Percentiles rank a stretch among this genome's conserved stretches.
Conservation (phyloP, 768 basidiomycete genomes). For the Cantharellus anzutake region DNA sequence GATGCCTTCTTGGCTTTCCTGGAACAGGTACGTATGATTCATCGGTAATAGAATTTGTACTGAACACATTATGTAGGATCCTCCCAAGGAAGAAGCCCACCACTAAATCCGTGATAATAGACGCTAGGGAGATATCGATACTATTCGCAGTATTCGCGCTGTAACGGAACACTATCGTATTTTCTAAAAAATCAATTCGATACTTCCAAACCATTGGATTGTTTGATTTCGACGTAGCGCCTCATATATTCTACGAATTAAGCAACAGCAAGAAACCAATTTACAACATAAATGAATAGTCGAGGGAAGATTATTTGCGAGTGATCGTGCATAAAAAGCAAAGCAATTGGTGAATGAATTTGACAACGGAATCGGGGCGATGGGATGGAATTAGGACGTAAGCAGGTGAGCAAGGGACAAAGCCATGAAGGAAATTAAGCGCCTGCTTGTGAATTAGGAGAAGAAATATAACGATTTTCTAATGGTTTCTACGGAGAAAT, state of each 20-base stretch:
- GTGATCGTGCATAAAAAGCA: background rate
- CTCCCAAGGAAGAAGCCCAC: constrained; percentile 46
- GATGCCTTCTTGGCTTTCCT: constrained; percentile 64
- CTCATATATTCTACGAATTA: no score
- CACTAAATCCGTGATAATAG: constrained; percentile 14
- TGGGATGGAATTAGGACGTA: background rate
- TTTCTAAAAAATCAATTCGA: no score
- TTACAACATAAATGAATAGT: background rate
- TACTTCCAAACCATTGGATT: no score
- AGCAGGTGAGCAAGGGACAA: background rate
- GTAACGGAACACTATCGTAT: no score
- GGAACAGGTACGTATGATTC: constrained; percentile 20
- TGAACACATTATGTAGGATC: constrained; percentile 26
- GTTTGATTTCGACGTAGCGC: no score
- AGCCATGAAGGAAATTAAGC: no score
- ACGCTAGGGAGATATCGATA: no score
- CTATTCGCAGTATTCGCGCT: no score
- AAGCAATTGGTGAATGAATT: background rate
- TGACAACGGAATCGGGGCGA: background rate
- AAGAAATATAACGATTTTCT: constrained; percentile 83
- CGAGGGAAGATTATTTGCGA: background rate
- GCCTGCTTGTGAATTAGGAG: constrained; percentile 30
- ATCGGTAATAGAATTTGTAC: background rate
- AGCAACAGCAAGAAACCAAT: no score
- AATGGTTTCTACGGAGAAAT: constrained; percentile 68